These are phyloP conservation scores for Sugiyamaella castrensis DNA, from an alignment of 1,139 yeast species.

Conservation along the genomic window DNA sequence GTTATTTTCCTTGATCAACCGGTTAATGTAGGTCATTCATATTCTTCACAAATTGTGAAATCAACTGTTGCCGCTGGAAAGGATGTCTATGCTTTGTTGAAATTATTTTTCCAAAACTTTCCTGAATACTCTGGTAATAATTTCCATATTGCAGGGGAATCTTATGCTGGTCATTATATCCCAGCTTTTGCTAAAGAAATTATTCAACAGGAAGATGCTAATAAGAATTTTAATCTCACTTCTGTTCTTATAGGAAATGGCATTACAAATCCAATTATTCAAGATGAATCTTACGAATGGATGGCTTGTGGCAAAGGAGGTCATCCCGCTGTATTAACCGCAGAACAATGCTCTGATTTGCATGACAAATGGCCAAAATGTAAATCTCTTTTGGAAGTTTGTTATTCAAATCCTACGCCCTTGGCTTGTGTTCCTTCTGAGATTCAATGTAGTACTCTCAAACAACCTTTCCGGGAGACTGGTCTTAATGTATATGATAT, in stretches of 20 bases:
- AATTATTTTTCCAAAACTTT: conserved; percentile 72
- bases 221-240: conserved; percentile 64
- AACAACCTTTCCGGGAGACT: conserved; percentile 85
- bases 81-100: conserved; percentile 73
- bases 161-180: conserved; percentile 84
- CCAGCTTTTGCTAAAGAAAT: conserved; percentile 78
- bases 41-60: conserved; percentile 52
- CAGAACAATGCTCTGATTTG: conserved; percentile 80
- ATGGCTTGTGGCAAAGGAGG: conserved; percentile 99
- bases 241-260: conserved; percentile 96
- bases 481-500: conserved; percentile 94
- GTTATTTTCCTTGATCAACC: conserved; percentile 95
- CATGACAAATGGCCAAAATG: conserved; percentile 74
- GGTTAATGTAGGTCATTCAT: conserved; percentile 89
- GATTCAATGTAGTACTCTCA: conserved; percentile 81
- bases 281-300: conserved; percentile 84
- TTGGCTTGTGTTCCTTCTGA: conserved; percentile 94
- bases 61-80: conserved; percentile 70
- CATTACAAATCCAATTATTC: conserved; percentile 86
- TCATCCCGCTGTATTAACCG: conserved; percentile 70
- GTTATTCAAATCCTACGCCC: conserved; percentile 74
- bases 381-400: conserved; percentile 69
- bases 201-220: conserved; percentile 53
- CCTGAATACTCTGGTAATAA: conserved; percentile 54
- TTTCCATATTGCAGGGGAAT: conserved; percentile 85